phyloP scores from a whole-genome alignment of 192 early-diverging fungal genomes.

The Podila verticillata region DNA sequence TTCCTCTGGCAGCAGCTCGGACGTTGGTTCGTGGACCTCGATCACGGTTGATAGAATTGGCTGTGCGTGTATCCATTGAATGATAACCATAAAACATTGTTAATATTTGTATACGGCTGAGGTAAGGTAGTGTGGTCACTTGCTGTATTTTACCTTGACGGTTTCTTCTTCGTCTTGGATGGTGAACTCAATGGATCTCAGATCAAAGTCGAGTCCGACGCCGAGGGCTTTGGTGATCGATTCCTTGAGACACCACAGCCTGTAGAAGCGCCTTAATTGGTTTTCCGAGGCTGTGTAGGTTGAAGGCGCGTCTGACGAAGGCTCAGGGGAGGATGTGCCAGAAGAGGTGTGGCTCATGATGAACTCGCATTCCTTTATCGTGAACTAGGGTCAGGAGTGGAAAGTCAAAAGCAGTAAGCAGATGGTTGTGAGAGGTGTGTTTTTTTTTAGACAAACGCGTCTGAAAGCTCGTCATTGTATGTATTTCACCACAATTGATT shows the following conservation, averaged over 20 bases:
- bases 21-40: slow-evolving; percentile 10
- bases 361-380: not conserved
- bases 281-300: not conserved
- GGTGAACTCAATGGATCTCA: slow-evolving; percentile 52
- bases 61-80: not conserved
- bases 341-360: not conserved
- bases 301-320: not conserved
- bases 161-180: slow-evolving; percentile 23
- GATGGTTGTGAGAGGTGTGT: too few relatives aligned
- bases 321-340: not conserved
- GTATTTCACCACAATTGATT: too few relatives aligned
- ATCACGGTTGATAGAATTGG: slow-evolving; percentile 16
- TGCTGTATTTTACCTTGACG: not conserved
- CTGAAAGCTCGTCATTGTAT: too few relatives aligned
- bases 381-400: too few relatives aligned
- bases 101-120: too few relatives aligned
- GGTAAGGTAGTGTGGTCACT: too few relatives aligned
- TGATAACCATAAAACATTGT: too few relatives aligned
- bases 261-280: slow-evolving; percentile 53
- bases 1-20: slow-evolving; percentile 16
- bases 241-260: slow-evolving; percentile 64
- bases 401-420: too few relatives aligned
- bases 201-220: slow-evolving; percentile 57
- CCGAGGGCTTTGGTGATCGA: slow-evolving; percentile 63
- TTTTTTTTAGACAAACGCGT: too few relatives aligned